Conservation (phyloP, 176 grass and related monocot species). For the Panicum miliaceum region DNA sequence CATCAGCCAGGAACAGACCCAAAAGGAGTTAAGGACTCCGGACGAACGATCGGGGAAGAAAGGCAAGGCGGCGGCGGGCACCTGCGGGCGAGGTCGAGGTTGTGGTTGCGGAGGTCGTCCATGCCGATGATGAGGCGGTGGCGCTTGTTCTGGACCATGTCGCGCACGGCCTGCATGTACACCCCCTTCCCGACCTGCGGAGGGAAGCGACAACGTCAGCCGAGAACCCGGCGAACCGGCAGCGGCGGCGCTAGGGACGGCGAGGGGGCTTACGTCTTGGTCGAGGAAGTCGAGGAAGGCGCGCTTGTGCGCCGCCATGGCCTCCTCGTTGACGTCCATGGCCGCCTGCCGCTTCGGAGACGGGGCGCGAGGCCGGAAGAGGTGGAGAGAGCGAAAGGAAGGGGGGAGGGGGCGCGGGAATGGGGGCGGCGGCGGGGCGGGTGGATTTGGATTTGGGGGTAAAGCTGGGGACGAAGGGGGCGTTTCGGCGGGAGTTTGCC, state of each 20-base stretch:
- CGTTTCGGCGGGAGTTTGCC: conserved; percentile 50
- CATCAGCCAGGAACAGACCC: conserved; percentile 3
- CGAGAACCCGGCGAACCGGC: neutral
- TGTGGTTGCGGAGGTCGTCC: conserved; percentile 93
- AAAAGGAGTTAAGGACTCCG: neutral
- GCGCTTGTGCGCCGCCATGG: conserved; percentile 87
- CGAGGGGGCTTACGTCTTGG: conserved; percentile 62
- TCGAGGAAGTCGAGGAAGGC: conserved; percentile 89
- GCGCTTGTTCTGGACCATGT: conserved; percentile 73
- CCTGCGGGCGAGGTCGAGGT: conserved; percentile 92
- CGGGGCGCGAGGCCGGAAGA: neutral
- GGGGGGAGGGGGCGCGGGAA: conserved; percentile 3
- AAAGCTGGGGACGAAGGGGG: neutral
- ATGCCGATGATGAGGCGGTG: conserved; percentile 85
- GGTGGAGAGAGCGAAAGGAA: neutral
- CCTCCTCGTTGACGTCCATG: conserved; percentile 99
- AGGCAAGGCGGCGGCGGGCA: conserved; percentile 20
- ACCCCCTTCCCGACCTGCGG: conserved; percentile 77
- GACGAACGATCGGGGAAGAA: neutral
- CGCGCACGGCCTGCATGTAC: conserved; percentile 78
- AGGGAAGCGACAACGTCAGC: conserved; percentile 17
- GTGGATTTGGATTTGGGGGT: conserved; percentile 31
- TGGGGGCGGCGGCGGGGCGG: conserved; percentile 1
- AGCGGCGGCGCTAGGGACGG: neutral
- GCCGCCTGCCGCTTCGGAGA: conserved; percentile 35